Percentiles rank a stretch among this genome's conserved stretches.
Evolutionary conservation across 164 flowering plant genomes (phyloP).

Genomic region (Warburgia ugandensis): DNA sequence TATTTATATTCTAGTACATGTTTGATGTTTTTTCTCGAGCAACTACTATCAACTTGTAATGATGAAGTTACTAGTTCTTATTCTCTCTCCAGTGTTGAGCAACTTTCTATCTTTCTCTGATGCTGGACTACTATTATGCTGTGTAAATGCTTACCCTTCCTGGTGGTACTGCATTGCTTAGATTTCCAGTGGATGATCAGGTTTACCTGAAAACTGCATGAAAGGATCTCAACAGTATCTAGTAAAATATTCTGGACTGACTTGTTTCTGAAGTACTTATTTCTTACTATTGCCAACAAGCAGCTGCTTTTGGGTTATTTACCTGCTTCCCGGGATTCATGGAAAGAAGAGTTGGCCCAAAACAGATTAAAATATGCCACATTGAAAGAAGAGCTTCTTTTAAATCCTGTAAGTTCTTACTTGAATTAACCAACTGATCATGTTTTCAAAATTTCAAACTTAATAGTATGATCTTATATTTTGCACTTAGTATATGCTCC

Average conservation of each 20-base stretch:
- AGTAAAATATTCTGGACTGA: neutral
- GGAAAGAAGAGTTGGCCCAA: slow-evolving; percentile 10
- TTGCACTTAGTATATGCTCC: neutral
- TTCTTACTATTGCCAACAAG: neutral
- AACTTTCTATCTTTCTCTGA: neutral
- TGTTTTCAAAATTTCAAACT: neutral
- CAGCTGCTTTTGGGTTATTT: slow-evolving; percentile 13
- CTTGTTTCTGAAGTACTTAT: neutral
- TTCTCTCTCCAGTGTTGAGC: too few species aligned
- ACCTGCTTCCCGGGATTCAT: slow-evolving; percentile 9
- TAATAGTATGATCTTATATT: neutral
- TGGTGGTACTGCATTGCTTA: neutral
- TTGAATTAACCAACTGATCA: too few species aligned
- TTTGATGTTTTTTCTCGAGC: too few species aligned
- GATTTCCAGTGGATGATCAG: neutral
- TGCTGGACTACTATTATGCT: neutral
- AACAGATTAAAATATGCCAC: slow-evolving; percentile 13
- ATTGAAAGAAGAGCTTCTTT: slow-evolving; percentile 10
- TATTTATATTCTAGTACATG: too few species aligned
- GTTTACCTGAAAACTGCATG: neutral
- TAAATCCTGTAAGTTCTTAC: slow-evolving; percentile 13
- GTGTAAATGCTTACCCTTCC: neutral
- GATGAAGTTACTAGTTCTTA: too few species aligned
- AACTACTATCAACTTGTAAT: too few species aligned
- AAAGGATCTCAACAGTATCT: neutral